Base-by-base conservation (phyloP, 768 basidiomycete genomes). In the Suillus lakei region DNA sequence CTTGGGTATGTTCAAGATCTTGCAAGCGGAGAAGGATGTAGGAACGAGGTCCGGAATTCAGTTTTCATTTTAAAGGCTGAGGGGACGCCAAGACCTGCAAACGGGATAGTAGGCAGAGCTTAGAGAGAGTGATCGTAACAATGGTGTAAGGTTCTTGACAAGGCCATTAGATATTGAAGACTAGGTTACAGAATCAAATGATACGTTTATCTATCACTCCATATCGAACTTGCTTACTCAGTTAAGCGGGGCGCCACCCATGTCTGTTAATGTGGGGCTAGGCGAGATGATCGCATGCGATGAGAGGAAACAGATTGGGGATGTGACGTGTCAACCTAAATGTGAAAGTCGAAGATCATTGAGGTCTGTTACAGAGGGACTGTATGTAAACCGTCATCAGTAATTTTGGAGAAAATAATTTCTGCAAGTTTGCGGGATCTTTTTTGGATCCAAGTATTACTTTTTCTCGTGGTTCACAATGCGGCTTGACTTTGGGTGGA, bases 401-500 rank as follows among this genome's bases (percentile, higher is more conserved):
- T 32, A 12, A n/a, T 21, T 28, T 5, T 2, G 4, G 18, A 21
- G 32, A 12, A 21, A 32, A 51, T n/a, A n/a, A n/a, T n/a, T n/a
- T n/a, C 86, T 32, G 77, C 83, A 59, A 86, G 89, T 63, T 71
- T 88, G 58, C 73, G 75, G 32, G 80, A 83, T 62, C 78, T 91
- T 38, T 82, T 83, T 66, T n/a, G n/a, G n/a, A n/a, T n/a, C n/a
- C n/a, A n/a, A n/a, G n/a, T n/a, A n/a, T n/a, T n/a, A n/a, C n/a
- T 88, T 23, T 88, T 87, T 72, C 70, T 88, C 39, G 71, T 83
- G 2, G 64, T 86, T 3, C 92, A 94, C 73, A 87, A 91, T 70
- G 68, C 82, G 44, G 70, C 81, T 10, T 97, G 95, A 94, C 76
- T 96, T 50, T 74, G n/a, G n/a, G n/a, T n/a, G n/a, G n/a, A n/a